phyloP scores from a whole-genome alignment of 129 eudicot genomes.

The Apium graveolens region DNA sequence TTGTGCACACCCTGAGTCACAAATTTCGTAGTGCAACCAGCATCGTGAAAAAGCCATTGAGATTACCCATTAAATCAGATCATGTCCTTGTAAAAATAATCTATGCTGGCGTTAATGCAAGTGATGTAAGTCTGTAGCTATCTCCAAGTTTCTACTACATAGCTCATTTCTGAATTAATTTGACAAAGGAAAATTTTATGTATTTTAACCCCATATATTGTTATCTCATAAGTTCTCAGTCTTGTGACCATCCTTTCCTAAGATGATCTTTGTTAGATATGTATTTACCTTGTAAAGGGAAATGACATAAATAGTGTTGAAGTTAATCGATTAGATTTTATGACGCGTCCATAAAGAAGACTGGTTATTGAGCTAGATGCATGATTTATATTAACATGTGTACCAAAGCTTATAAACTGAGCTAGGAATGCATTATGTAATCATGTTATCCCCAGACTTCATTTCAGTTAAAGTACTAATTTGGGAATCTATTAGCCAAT shows the following conservation, averaged over 20 bases:
- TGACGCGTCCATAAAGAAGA: background rate
- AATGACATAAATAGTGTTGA: background rate
- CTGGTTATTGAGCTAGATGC: background rate
- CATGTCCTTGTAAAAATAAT: slow-evolving; percentile 79
- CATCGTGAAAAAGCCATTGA: slow-evolving; percentile 51
- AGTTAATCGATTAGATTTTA: background rate
- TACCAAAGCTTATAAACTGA: background rate
- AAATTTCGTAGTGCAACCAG: slow-evolving; percentile 76
- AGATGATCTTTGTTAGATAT: background rate
- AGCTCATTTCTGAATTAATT: background rate
- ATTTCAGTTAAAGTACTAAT: background rate
- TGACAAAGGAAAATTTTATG: background rate
- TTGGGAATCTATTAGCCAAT: background rate
- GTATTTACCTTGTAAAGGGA: background rate
- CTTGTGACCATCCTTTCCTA: background rate
- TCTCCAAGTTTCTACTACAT: background rate
- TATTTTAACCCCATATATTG: background rate
- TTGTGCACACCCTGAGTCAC: slow-evolving; percentile 81
- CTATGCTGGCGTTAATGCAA: slow-evolving; percentile 96
- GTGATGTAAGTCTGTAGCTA: slow-evolving; percentile 67
- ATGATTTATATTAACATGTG: background rate
- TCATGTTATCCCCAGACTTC: background rate
- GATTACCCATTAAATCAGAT: slow-evolving; percentile 55
- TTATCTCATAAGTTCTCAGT: background rate
- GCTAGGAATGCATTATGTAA: background rate